Conservation (phyloP, 805 yeast genomes). For the Ogataea chonburiensis region DNA sequence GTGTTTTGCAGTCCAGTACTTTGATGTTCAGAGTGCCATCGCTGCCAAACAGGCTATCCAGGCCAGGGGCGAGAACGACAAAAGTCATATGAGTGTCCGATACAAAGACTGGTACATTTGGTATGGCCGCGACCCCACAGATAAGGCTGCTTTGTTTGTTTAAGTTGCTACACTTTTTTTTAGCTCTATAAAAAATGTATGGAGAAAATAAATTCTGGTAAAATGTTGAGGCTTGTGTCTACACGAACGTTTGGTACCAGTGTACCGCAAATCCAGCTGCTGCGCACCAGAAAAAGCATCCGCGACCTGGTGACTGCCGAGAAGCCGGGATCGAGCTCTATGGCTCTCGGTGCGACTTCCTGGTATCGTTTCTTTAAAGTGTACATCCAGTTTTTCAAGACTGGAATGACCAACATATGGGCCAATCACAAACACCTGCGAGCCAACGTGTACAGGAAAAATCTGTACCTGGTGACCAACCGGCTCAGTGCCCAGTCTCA, state of each 20-base stretch:
- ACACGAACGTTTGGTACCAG: neutral
- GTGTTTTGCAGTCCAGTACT: slow-evolving; percentile 59
- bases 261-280: slow-evolving; percentile 24
- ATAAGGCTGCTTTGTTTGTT: slow-evolving; percentile 37
- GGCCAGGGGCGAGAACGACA: slow-evolving; percentile 19
- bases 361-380: slow-evolving; percentile 23
- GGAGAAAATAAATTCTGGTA: neutral
- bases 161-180: slow-evolving; percentile 12
- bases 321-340: slow-evolving; percentile 9
- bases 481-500: slow-evolving; percentile 26
- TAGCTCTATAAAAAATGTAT: slow-evolving; percentile 8
- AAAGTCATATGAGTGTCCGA: slow-evolving; percentile 36
- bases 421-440: slow-evolving; percentile 36
- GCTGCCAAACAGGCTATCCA: slow-evolving; percentile 51
- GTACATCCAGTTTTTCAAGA: slow-evolving; percentile 50
- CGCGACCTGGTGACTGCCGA: neutral
- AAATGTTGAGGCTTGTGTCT: slow-evolving; percentile 2
- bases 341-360: slow-evolving; percentile 7
- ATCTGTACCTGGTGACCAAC: slow-evolving; percentile 31
- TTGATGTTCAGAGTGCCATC: slow-evolving; percentile 59
- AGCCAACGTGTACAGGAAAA: slow-evolving; percentile 26
- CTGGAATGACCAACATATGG: slow-evolving; percentile 59
- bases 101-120: slow-evolving; percentile 62
- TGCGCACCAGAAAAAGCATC: slow-evolving; percentile 8
- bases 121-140: slow-evolving; percentile 69